A percentile compares a stretch with the other conserved stretches of the same genome.
Conservation (phyloP, 2,329 filamentous ascomycete genomes). For the Plenodomus lindquistii region DNA sequence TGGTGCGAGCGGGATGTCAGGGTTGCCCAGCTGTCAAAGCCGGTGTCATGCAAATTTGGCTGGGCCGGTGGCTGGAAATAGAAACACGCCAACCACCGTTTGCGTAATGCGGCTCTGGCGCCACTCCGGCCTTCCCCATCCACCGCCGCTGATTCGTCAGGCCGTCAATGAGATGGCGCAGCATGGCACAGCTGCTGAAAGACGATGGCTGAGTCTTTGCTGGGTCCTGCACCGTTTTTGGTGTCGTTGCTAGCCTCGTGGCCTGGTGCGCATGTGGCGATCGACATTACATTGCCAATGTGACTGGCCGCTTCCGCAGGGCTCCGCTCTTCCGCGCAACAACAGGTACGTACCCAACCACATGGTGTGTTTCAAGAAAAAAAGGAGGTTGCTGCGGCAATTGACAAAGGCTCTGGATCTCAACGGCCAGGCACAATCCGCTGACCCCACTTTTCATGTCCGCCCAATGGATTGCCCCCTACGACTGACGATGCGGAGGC, state of each 20-base stretch:
- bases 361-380: neutral
- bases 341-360: neutral
- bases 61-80: neutral
- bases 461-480: neutral
- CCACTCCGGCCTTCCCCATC: neutral
- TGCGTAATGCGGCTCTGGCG: neutral
- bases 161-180: neutral
- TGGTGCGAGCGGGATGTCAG: neutral
- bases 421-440: neutral
- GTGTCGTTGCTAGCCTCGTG: neutral
- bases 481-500: neutral
- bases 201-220: neutral
- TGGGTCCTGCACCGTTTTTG: too few relatives aligned
- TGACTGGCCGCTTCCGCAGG: neutral
- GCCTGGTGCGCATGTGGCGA: neutral
- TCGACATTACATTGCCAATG: neutral
- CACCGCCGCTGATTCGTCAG: neutral
- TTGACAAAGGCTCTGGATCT: neutral
- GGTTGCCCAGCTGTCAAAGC: neutral
- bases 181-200: neutral
- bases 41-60: neutral
- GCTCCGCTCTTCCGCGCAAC: neutral
- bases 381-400: neutral
- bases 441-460: neutral
- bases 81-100: neutral